These are phyloP conservation scores for Pseudogymnoascus sp. DNA, from an alignment of 2,329 filamentous ascomycete genomes.

Conservation along the genomic window DNA sequence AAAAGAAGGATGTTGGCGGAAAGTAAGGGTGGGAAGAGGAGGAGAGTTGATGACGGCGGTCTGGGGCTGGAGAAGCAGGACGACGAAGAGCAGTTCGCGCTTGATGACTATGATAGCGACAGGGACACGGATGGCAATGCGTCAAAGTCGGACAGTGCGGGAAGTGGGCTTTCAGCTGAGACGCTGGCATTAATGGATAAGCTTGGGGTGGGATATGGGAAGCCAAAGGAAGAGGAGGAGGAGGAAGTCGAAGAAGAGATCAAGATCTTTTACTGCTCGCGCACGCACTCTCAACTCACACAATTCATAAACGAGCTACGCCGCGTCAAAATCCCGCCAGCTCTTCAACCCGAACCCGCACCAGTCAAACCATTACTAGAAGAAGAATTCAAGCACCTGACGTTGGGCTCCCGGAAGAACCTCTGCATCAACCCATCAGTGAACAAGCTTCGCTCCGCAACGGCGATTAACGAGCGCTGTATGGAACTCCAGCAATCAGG, in stretches of 20 bases:
- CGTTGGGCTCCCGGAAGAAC: constrained; percentile 62
- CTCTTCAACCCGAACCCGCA: constrained; percentile 35
- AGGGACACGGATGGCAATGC: constrained; percentile 34
- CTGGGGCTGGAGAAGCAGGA: constrained; percentile 40
- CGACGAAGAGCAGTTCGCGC: constrained; percentile 49
- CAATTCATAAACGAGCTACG: constrained; percentile 63
- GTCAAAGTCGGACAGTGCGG: constrained; percentile 25
- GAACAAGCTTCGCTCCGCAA: constrained; percentile 55
- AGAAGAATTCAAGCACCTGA: constrained; percentile 58
- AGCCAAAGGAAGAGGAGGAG: constrained; percentile 33
- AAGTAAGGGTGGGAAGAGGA: constrained; percentile 36
- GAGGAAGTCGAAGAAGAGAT: constrained; percentile 47
- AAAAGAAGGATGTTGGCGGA: constrained; percentile 36
- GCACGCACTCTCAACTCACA: constrained; percentile 64
- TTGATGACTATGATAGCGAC: constrained; percentile 64
- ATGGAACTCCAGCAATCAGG: constrained; percentile 77
- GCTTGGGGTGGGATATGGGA: constrained; percentile 32
- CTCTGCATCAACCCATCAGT: constrained; percentile 83
- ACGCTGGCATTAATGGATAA: constrained; percentile 57
- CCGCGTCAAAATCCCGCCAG: constrained; percentile 54
- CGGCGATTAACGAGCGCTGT: constrained; percentile 89
- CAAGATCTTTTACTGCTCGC: constrained; percentile 65
- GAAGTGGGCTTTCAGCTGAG: constrained; percentile 46
- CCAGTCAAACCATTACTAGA: constrained; percentile 27
- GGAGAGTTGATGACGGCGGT: constrained; percentile 27